Evolutionary conservation across 345 rosid species (phyloP).

Genomic region (Citrus maxima): DNA sequence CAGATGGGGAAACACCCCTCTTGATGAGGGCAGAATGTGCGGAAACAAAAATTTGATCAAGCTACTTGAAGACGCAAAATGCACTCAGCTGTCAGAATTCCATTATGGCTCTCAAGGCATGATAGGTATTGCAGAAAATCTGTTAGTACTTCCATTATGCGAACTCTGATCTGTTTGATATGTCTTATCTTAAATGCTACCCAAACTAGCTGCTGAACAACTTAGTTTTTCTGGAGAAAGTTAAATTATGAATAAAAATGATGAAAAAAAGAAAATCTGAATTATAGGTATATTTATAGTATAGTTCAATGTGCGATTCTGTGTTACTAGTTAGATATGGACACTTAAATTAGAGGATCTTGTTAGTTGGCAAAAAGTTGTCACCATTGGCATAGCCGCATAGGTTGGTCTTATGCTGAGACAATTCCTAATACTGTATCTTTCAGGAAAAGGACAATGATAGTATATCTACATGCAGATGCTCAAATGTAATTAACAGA

Average conservation of each 20-base stretch:
- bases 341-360: background rate
- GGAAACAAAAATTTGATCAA: conserved; percentile 84
- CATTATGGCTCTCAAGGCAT: conserved; percentile 27
- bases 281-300: background rate
- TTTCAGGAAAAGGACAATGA: background rate
- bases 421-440: background rate
- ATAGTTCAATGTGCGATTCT: no score
- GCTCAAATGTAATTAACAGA: no score
- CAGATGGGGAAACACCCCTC: conserved; percentile 91
- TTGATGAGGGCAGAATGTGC: conserved; percentile 63
- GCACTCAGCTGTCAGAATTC: conserved; percentile 35
- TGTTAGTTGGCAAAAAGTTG: background rate
- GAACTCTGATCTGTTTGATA: background rate
- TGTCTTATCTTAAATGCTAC: background rate
- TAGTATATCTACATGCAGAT: no score
- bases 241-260: no score
- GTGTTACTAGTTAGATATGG: no score
- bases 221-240: background rate
- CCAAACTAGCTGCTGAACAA: background rate
- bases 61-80: conserved; percentile 68
- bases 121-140: conserved; percentile 41
- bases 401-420: background rate
- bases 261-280: no score
- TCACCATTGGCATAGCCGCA: background rate
- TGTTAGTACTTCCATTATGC: background rate